Evolutionary conservation across 1,284 basidiomycete genomes (phyloP).

Genomic region (Termitomyces sp.): DNA sequence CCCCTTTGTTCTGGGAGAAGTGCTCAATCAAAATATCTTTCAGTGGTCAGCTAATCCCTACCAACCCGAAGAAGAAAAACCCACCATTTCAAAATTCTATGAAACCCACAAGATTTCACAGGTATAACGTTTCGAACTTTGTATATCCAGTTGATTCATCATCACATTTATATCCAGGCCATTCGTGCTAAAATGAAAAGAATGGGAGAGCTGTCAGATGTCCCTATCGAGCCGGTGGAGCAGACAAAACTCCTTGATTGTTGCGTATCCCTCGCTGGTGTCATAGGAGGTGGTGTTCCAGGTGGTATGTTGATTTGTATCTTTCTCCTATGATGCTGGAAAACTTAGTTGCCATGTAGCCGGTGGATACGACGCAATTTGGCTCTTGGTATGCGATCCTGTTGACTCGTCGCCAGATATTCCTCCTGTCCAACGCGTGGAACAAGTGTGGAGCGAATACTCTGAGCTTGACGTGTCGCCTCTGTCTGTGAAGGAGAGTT

Average conservation of each 20-base stretch:
- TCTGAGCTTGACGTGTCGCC: slow-evolving; percentile 75
- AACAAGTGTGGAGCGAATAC: slow-evolving; percentile 74
- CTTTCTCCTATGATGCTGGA: background rate
- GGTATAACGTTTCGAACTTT: slow-evolving; percentile 27
- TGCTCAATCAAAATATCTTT: background rate
- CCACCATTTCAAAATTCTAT: slow-evolving; percentile 49
- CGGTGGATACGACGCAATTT: slow-evolving; percentile 96
- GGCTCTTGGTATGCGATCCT: slow-evolving; percentile 80
- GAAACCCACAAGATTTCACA: slow-evolving; percentile 53
- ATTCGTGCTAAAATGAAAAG: slow-evolving; percentile 82
- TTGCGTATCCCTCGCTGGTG: slow-evolving; percentile 74
- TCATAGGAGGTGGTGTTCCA: slow-evolving; percentile 93
- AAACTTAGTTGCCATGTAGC: slow-evolving; percentile 42
- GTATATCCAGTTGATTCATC: background rate
- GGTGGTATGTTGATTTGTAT: slow-evolving; percentile 58
- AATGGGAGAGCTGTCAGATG: slow-evolving; percentile 78
- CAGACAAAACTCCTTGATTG: slow-evolving; percentile 86
- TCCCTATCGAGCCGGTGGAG: slow-evolving; percentile 88
- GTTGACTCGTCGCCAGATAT: slow-evolving; percentile 36
- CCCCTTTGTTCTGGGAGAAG: background rate
- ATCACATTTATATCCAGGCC: slow-evolving; percentile 34
- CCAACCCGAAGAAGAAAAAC: slow-evolving; percentile 35
- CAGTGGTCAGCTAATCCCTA: slow-evolving; percentile 58
- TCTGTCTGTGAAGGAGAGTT: slow-evolving; percentile 72
- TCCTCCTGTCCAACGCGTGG: slow-evolving; percentile 49